Evolutionary conservation across 352 stramenopile genomes (phyloP), one percentile per base, ranked within the genome.

Genomic region (Pythium brassicae): DNA sequence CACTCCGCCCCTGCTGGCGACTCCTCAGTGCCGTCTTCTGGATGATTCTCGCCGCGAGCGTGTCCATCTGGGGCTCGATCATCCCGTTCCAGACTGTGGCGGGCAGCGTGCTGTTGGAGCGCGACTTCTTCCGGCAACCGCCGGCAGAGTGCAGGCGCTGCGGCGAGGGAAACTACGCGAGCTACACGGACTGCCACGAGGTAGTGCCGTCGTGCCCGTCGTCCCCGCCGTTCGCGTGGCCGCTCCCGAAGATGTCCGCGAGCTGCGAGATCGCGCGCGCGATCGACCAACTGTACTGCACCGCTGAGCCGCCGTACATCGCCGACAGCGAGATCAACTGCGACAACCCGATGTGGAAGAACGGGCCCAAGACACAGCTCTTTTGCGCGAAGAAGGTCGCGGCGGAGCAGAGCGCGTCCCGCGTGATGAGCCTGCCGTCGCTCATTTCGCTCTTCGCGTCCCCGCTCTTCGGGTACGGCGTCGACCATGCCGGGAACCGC

Each of bases 11-110:
- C 29, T 3, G 4, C 14, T 17, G 37, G n/a, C 2, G 32, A 11
- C 25, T 40, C 12, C 4, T 47, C 39, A 76, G 68, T 8, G 27
- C 52, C 4, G 55, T 83, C 11, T 95, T 90, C 47, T 95, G 81
- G 82, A 62, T 92, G n/a, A 68, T 96, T 4, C 64, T 71, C 3
- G 34, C 88, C 0, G 74, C 66, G 19, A 92, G 81, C 61, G 44
- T 95, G 4, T 70, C 86, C 0, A 68, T 93, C 8, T 97, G 95
- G 63, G 86, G 81, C 19, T 85, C 72, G 25, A 75, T 95, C 26
- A 63, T 95, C 17, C 86, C 87, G 8, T 95, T 95, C 45, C 95
- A 96, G 55, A 92, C 78, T 47, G 80, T 97, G 4, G 78, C 85
- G 3, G 73, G 66, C 17, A 86, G 75, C 23, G 65, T 96, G 29